Conservation (phyloP, 331 rosid species). For the Acacia concinna region DNA sequence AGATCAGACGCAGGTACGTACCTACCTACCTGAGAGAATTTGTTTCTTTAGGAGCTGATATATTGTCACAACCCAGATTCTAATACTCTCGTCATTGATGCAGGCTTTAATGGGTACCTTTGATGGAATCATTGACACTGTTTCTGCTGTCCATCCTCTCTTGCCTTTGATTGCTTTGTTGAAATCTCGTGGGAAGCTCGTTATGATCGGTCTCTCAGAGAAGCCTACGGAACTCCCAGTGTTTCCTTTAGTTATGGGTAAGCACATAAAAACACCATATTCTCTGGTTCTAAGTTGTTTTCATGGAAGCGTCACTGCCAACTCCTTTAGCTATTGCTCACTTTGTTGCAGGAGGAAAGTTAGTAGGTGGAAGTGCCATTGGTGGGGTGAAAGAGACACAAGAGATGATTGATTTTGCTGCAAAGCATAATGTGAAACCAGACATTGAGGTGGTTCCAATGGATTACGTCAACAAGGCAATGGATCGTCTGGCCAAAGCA, state of each 20-base stretch:
- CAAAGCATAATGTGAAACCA: slow-evolving; percentile 43
- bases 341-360: slow-evolving; percentile 29
- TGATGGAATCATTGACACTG: slow-evolving; percentile 54
- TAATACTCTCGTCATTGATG: background rate
- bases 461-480: slow-evolving; percentile 47
- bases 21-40: too few relatives aligned
- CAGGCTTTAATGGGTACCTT: slow-evolving; percentile 43
- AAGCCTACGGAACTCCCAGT: slow-evolving; percentile 35
- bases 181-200: slow-evolving; percentile 42
- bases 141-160: slow-evolving; percentile 40
- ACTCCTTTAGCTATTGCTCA: background rate
- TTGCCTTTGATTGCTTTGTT: slow-evolving; percentile 38
- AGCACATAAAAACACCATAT: background rate
- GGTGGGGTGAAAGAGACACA: slow-evolving; percentile 57
- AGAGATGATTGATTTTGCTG: slow-evolving; percentile 51
- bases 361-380: slow-evolving; percentile 32
- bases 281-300: background rate
- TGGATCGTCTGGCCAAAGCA: slow-evolving; percentile 42
- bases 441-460: slow-evolving; percentile 49
- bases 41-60: too few relatives aligned
- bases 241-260: slow-evolving; percentile 31
- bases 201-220: slow-evolving; percentile 42
- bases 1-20: slow-evolving; percentile 37
- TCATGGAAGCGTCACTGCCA: background rate
- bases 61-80: background rate